These are phyloP conservation scores for Rhododendron mucronatum DNA, from an alignment of 148 eudicot genomes.

Conservation along the genomic window DNA sequence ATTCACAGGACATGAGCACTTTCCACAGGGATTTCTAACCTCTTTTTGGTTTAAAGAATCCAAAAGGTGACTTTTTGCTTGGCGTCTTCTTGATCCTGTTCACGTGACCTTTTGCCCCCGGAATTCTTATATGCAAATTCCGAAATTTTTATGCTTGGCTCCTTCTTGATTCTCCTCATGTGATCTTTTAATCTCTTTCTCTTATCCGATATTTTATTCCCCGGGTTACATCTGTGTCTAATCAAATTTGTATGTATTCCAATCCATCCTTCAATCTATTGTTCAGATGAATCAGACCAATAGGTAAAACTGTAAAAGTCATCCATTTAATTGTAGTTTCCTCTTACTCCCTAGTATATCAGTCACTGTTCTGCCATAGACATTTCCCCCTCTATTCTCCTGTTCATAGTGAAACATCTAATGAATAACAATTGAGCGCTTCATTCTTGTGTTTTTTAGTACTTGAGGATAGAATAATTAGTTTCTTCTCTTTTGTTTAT, in stretches of 20 bases:
- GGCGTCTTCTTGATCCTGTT: conserved; percentile 1
- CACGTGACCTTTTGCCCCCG: not conserved
- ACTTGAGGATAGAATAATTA: not conserved
- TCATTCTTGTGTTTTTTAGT: too few species aligned
- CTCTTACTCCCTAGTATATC: not conserved
- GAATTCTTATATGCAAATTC: not conserved
- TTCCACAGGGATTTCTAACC: not conserved
- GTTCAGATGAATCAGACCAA: not conserved
- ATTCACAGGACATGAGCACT: conserved; percentile 3
- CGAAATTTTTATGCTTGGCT: not conserved
- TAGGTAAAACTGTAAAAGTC: not conserved
- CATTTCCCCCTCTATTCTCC: not conserved
- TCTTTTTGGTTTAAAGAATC: not conserved
- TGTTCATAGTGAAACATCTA: not conserved
- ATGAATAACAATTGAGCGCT: not conserved
- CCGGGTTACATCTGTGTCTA: not conserved
- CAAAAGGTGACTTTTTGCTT: not conserved
- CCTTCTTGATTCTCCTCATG: not conserved
- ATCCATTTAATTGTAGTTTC: not conserved
- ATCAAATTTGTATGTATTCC: not conserved
- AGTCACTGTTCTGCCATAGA: not conserved
- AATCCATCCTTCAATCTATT: not conserved
- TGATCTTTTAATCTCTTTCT: not conserved
- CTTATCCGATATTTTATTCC: too few species aligned
- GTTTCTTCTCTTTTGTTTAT: not conserved